Percentiles rank a stretch among this genome's conserved stretches.
phyloP scores from a whole-genome alignment of 75 land plant genomes.

The Sequoia sempervirens region DNA sequence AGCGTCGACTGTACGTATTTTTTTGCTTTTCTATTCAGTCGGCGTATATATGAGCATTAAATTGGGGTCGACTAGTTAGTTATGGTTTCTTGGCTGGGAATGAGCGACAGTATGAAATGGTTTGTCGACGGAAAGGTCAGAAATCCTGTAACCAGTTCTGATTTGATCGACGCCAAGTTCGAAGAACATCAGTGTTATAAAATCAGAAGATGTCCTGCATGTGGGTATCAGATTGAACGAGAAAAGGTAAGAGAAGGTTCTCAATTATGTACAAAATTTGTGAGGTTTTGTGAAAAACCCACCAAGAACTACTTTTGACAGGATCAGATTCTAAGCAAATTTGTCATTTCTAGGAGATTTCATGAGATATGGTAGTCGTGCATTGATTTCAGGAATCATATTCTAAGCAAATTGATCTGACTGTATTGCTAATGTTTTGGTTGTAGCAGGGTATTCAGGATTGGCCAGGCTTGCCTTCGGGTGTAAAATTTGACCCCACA shows the following conservation, averaged over 20 bases:
- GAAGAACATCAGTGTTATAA: constrained; percentile 56
- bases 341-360: neutral
- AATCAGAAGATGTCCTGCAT: constrained; percentile 53
- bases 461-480: constrained; percentile 89
- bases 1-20: neutral
- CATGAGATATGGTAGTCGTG: neutral
- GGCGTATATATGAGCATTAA: constrained; percentile 2
- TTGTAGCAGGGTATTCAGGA: constrained; percentile 28
- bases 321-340: neutral
- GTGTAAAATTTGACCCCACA: constrained; percentile 95
- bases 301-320: neutral
- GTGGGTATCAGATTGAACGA: constrained; percentile 54
- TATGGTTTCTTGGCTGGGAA: constrained; percentile 5
- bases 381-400: neutral
- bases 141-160: constrained; percentile 26
- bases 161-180: constrained; percentile 55
- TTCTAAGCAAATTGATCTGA: neutral
- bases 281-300: neutral
- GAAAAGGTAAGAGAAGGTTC: constrained; percentile 28
- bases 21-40: neutral
- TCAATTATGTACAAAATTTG: neutral
- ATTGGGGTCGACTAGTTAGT: neutral
- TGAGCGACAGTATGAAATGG: constrained; percentile 1
- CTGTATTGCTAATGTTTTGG: neutral
- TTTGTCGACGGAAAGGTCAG: constrained; percentile 13